These are phyloP conservation scores for Yamagishiella unicocca DNA, from an alignment of 139 green algal genomes.

Conservation along the genomic window DNA sequence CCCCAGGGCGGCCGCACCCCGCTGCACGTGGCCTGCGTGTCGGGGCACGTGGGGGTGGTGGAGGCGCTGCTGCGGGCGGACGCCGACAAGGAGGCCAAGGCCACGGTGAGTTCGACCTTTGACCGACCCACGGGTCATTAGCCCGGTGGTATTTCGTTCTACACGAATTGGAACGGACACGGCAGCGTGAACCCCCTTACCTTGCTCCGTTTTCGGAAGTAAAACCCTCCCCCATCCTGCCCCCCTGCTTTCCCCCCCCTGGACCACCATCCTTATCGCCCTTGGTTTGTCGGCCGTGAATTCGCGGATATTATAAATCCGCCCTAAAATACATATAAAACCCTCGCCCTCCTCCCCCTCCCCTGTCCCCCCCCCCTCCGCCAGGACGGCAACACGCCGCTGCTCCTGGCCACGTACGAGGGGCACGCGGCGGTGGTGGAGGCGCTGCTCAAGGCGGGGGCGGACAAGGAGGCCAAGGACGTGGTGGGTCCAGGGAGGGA, in stretches of 20 bases:
- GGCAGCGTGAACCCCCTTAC: background rate
- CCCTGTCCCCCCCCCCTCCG: background rate
- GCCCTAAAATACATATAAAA: too few relatives aligned
- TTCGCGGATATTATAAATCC: too few relatives aligned
- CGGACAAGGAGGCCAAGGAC: constrained; percentile 5
- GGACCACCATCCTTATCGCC: background rate
- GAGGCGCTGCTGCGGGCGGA: constrained; percentile 29
- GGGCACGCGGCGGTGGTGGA: background rate
- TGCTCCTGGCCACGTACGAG: constrained; percentile 3
- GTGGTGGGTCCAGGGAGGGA: background rate
- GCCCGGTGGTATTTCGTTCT: too few relatives aligned
- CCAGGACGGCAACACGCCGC: constrained; percentile 6
- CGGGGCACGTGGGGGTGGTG: background rate
- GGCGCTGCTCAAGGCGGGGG: background rate
- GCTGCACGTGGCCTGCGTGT: background rate
- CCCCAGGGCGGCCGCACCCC: background rate
- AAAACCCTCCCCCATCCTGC: background rate
- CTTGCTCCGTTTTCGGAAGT: background rate
- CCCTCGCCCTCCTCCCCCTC: background rate
- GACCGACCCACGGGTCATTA: background rate
- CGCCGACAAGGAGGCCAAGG: background rate
- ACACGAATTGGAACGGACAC: background rate
- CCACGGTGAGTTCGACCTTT: background rate
- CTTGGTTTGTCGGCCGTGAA: too few relatives aligned
- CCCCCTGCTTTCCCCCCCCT: background rate